Evolutionary conservation across 164 flowering plant species (phyloP).

Genomic region (Piper longum): DNA sequence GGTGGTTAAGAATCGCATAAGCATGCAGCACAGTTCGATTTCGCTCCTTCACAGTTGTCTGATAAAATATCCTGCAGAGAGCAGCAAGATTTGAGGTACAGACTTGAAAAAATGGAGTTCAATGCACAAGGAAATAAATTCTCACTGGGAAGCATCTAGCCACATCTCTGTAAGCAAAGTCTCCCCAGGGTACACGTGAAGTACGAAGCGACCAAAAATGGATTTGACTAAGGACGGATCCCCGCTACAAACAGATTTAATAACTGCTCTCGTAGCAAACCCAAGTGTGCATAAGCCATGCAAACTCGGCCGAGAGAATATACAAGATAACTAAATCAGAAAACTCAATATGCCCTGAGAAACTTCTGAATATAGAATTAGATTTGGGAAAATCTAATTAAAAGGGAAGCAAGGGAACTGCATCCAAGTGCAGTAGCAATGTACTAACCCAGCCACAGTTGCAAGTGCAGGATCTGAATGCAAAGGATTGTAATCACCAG

Average conservation of each 20-base stretch:
- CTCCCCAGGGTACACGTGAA: conserved; percentile 92
- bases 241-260: conserved; percentile 57
- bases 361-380: background rate
- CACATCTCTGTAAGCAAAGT: conserved; percentile 89
- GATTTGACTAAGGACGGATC: conserved; percentile 47
- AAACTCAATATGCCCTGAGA: background rate
- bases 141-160: conserved; percentile 63
- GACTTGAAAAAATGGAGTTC: background rate
- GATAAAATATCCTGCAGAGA: conserved; percentile 69
- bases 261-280: conserved; percentile 77
- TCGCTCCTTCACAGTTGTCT: conserved; percentile 71
- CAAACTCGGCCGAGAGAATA: conserved; percentile 84
- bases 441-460: conserved; percentile 65
- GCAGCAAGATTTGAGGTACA: background rate
- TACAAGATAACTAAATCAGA: conserved; percentile 11
- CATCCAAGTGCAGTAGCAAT: background rate
- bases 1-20: conserved; percentile 37
- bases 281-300: conserved; percentile 94
- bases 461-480: conserved; percentile 89
- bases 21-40: conserved; percentile 66
- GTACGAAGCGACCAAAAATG: conserved; percentile 64
- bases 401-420: too few relatives aligned
- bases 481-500: conserved; percentile 93
- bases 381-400: background rate
- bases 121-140: background rate